phyloP scores from a whole-genome alignment of 2,329 filamentous ascomycete genomes.

The Colletotrichum shisoi region DNA sequence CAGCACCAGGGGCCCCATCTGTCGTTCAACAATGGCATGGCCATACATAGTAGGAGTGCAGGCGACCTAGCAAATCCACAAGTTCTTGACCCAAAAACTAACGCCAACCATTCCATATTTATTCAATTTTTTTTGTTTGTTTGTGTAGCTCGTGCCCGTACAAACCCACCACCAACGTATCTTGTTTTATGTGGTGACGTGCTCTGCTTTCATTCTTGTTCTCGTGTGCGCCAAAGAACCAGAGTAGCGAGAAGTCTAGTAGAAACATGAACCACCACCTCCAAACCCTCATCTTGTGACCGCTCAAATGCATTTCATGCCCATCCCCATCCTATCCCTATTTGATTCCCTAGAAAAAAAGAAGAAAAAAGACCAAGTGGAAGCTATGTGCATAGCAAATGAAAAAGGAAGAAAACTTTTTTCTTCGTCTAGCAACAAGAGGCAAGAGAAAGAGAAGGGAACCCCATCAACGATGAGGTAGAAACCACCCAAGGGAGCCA shows the following conservation, averaged over 20 bases:
- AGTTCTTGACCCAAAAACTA: conserved; percentile 5
- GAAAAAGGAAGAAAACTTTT: conserved; percentile 35
- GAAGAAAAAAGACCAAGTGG: conserved; percentile 29
- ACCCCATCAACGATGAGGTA: background rate
- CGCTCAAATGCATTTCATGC: conserved; percentile 38
- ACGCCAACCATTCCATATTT: conserved; percentile 31
- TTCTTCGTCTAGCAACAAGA: conserved; percentile 38
- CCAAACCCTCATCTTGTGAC: conserved; percentile 26
- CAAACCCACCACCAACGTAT: conserved; percentile 23
- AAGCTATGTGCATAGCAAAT: conserved; percentile 31
- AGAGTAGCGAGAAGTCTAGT: conserved; percentile 27
- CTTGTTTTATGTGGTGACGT: conserved; percentile 1
- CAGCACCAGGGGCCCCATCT: too few species aligned
- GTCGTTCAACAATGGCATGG: too few species aligned
- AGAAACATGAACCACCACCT: conserved; percentile 28
- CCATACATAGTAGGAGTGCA: too few species aligned
- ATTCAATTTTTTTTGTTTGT: conserved; percentile 19
- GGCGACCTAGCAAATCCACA: background rate
- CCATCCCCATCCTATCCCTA: conserved; percentile 12
- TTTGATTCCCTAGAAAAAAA: background rate
- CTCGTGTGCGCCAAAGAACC: conserved; percentile 18
- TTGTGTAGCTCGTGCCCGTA: conserved; percentile 23
- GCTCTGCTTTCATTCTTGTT: conserved; percentile 20
- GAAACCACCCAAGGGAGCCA: background rate
- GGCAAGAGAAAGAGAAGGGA: conserved; percentile 17